Conservation (phyloP, 140 eudicot genomes). For the Flaveria floridana region DNA sequence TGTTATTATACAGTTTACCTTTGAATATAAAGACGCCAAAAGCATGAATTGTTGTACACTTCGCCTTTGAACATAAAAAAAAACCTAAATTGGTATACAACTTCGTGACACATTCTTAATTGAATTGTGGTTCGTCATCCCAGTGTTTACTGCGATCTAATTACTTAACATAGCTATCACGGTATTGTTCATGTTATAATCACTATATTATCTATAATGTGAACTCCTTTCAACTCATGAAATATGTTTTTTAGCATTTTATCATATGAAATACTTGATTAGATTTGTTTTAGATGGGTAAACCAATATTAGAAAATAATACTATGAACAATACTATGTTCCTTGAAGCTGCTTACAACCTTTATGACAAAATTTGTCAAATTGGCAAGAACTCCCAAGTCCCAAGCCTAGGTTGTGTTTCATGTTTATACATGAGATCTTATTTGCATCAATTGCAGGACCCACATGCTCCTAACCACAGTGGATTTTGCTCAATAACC, state of each 20-base stretch:
- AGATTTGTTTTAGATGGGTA: neutral
- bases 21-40: no score
- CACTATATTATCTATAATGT: neutral
- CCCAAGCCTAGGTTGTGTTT: conserved; percentile 56
- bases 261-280: conserved; percentile 1
- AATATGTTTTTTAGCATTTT: conserved; percentile 9
- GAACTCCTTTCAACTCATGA: neutral
- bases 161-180: no score
- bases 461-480: conserved; percentile 44
- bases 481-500: conserved; percentile 23
- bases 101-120: neutral
- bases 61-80: no score
- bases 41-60: no score
- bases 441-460: conserved; percentile 49
- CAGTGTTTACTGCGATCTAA: no score
- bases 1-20: no score
- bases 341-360: conserved; percentile 24
- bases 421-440: conserved; percentile 37
- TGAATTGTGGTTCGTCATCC: no score
- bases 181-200: neutral
- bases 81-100: neutral
- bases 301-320: neutral
- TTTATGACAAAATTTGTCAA: conserved; percentile 39
- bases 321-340: conserved; percentile 30
- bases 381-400: conserved; percentile 74